Percentiles rank a stretch among this genome's conserved stretches.
phyloP scores from a whole-genome alignment of 805 yeast genomes.

The Teunomyces barrocoloradensis region DNA sequence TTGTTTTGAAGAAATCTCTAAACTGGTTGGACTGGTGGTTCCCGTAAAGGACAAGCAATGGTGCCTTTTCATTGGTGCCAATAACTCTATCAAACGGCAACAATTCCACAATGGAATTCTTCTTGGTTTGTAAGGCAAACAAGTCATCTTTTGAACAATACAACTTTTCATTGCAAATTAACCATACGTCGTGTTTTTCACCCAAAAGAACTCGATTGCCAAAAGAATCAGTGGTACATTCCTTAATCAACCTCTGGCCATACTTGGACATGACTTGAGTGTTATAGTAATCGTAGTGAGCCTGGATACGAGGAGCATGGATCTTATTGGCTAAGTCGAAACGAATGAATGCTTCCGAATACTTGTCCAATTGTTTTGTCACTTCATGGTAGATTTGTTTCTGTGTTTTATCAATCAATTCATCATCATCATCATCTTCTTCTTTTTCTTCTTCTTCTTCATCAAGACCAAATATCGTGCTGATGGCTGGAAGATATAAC shows the following conservation, averaged over 20 bases:
- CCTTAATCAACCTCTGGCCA: constrained; percentile 15
- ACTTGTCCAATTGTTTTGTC: constrained; percentile 5
- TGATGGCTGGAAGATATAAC: constrained; percentile 27
- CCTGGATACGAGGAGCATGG: constrained; percentile 59
- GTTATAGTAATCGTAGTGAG: constrained; percentile 57
- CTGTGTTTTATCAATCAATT: constrained; percentile 3
- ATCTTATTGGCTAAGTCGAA: constrained; percentile 47
- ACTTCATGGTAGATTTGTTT: constrained; percentile 5
- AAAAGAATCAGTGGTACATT: constrained; percentile 31
- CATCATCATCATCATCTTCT: constrained; percentile 2
- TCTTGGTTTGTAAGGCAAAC: constrained; percentile 69
- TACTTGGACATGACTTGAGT: constrained; percentile 27
- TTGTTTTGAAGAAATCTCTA: constrained; percentile 52
- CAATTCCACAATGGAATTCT: constrained; percentile 20
- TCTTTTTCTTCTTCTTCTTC: constrained; percentile 6
- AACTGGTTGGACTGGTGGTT: constrained; percentile 52
- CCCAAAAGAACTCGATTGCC: constrained; percentile 22
- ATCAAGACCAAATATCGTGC: constrained; percentile 11
- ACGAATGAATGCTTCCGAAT: constrained; percentile 29
- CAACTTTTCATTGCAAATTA: constrained; percentile 48
- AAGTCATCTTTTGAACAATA: constrained; percentile 72
- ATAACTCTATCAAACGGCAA: constrained; percentile 62
- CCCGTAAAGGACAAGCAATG: constrained; percentile 67
- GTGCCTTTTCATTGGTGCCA: constrained; percentile 48
- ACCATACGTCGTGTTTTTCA: constrained; percentile 41